phyloP scores from a whole-genome alignment of 2,329 filamentous ascomycete species.

The Chlorencoelia australis region DNA sequence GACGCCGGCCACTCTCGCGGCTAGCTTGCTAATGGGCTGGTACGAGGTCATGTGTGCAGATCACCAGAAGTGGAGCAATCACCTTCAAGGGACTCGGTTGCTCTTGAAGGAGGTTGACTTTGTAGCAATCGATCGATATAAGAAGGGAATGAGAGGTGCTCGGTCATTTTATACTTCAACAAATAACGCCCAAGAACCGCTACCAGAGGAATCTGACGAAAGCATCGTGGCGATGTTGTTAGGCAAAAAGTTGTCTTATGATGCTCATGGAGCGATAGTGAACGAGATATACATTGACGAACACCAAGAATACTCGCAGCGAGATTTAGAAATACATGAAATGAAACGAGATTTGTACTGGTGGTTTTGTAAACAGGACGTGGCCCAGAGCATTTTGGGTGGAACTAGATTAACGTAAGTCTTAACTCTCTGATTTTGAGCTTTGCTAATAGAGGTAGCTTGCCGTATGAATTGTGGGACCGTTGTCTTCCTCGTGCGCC shows the following conservation, averaged over 20 bases:
- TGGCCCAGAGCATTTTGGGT: constrained; percentile 81
- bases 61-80: constrained; percentile 90
- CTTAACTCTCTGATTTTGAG: not conserved
- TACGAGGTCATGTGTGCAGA: constrained; percentile 94
- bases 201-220: constrained; percentile 39
- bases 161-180: too few relatives aligned
- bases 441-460: constrained; percentile 10
- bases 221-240: constrained; percentile 46
- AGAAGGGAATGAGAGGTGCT: constrained; percentile 49
- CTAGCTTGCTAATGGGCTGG: constrained; percentile 74
- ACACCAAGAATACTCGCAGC: constrained; percentile 22
- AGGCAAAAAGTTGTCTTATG: constrained; percentile 47
- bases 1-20: constrained; percentile 75
- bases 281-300: constrained; percentile 9
- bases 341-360: constrained; percentile 80
- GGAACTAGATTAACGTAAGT: constrained; percentile 78
- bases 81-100: constrained; percentile 74
- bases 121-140: constrained; percentile 57
- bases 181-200: constrained; percentile 12
- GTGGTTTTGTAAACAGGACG: constrained; percentile 94
- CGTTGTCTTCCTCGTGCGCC: constrained; percentile 79
- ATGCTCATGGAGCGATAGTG: constrained; percentile 41
- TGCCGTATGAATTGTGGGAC: constrained; percentile 73
- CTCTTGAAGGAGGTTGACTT: constrained; percentile 77
- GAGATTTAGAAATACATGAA: constrained; percentile 71